Evolutionary conservation across 2,329 filamentous ascomycete genomes (phyloP).

Genomic region (Pseudophaeomoniella oleicola): DNA sequence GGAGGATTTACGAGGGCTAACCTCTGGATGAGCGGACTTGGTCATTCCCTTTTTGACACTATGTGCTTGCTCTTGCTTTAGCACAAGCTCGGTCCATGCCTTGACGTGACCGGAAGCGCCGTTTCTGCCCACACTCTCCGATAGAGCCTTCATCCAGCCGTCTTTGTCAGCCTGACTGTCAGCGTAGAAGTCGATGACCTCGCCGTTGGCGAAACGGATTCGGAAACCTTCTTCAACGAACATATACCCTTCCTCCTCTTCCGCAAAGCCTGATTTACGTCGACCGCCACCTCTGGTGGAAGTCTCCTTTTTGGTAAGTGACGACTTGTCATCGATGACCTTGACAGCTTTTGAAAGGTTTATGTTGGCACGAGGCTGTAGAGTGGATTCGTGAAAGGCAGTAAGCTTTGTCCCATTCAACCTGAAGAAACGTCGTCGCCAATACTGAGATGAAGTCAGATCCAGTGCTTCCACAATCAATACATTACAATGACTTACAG

Average conservation of each 20-base stretch:
- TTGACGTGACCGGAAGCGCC: conserved; percentile 25
- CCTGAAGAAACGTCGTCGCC: conserved; percentile 96
- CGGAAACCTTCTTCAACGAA: conserved; percentile 99
- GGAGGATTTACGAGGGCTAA: background rate
- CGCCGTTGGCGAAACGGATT: conserved; percentile 94
- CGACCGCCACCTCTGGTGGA: conserved; percentile 62
- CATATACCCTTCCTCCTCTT: conserved; percentile 98
- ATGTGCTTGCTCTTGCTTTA: conserved; percentile 19
- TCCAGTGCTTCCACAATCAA: conserved; percentile 8
- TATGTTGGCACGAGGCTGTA: conserved; percentile 91
- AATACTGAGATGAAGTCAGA: conserved; percentile 52
- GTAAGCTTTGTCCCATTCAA: conserved; percentile 81
- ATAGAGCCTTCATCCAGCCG: conserved; percentile 81
- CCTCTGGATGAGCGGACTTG: background rate
- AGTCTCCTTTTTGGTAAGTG: conserved; percentile 71
- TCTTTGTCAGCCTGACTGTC: conserved; percentile 80
- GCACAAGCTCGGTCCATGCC: conserved; percentile 48
- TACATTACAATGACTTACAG: conserved; percentile 46
- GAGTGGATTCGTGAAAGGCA: conserved; percentile 88
- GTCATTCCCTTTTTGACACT: background rate
- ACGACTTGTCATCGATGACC: conserved; percentile 79
- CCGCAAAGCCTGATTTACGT: conserved; percentile 86
- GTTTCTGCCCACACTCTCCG: conserved; percentile 51
- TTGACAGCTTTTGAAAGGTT: conserved; percentile 87
- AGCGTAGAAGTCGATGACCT: conserved; percentile 97